A percentile compares a stretch with the other conserved stretches of the same genome.
Evolutionary conservation across 768 basidiomycete species (phyloP).

Genomic region (Suillus discolor): DNA sequence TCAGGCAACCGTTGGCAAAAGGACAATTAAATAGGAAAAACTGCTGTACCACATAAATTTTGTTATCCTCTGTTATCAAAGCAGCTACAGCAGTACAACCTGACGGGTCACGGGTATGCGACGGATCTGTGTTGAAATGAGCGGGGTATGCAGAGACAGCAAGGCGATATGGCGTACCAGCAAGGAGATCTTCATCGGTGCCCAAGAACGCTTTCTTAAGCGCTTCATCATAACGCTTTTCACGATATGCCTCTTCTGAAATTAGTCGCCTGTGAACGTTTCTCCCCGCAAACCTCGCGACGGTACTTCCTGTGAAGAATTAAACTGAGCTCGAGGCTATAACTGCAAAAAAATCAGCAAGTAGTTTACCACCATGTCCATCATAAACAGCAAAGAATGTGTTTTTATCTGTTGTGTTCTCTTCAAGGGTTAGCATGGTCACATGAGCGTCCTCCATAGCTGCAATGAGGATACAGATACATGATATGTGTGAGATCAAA

Average conservation of each 20-base stretch:
- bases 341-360: constrained; percentile 7
- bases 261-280: constrained; percentile 80
- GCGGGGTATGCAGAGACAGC: neutral
- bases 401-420: constrained; percentile 47
- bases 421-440: constrained; percentile 69
- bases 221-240: constrained; percentile 70
- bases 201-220: constrained; percentile 90
- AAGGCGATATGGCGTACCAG: constrained; percentile 51
- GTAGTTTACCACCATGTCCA: constrained; percentile 84
- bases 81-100: constrained; percentile 96
- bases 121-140: constrained; percentile 59
- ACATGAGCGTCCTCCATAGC: constrained; percentile 99
- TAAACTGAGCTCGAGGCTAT: constrained; percentile 11
- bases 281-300: constrained; percentile 86
- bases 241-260: constrained; percentile 70
- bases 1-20: constrained; percentile 9
- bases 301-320: constrained; percentile 61
- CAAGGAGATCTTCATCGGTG: constrained; percentile 92
- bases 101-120: constrained; percentile 88
- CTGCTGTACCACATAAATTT: constrained; percentile 74
- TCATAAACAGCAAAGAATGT: constrained; percentile 98
- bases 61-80: constrained; percentile 73
- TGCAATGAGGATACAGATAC: constrained; percentile 36
- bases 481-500: constrained; percentile 14
- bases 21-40: constrained; percentile 13